Percentiles rank a stretch among this genome's conserved stretches.
phyloP scores from a whole-genome alignment of 179 eudicot genomes.

The Silene coronaria region DNA sequence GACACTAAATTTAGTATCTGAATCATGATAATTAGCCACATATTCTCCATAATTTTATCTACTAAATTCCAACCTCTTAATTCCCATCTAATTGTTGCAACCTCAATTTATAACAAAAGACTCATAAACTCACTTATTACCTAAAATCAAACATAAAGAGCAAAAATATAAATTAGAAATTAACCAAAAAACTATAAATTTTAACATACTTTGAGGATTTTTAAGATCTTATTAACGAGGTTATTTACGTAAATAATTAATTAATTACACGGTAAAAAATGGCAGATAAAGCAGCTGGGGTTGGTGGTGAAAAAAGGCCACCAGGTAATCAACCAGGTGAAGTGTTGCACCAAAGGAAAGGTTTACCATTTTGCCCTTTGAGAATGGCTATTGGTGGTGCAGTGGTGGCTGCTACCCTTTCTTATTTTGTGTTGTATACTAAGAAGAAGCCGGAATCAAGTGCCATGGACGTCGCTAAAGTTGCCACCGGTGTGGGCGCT shows the following conservation, averaged over 20 bases:
- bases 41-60: not conserved
- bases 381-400: conserved; percentile 41
- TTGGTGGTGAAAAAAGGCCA: conserved; percentile 21
- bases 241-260: not conserved
- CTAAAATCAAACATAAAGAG: not conserved
- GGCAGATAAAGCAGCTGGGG: conserved; percentile 22
- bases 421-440: conserved; percentile 41
- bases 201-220: not conserved
- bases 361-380: conserved; percentile 21
- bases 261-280: not conserved
- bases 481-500: conserved; percentile 32
- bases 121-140: not conserved
- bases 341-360: conserved; percentile 34
- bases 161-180: not conserved
- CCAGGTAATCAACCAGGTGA: conserved; percentile 23
- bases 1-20: not conserved
- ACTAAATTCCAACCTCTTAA: not conserved
- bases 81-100: not conserved
- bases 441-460: conserved; percentile 61
- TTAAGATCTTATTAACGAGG: too few relatives aligned
- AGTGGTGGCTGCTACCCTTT: conserved; percentile 29
- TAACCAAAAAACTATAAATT: not conserved
- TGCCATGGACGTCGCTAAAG: conserved; percentile 52
- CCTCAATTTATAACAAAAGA: not conserved
- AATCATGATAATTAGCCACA: not conserved